Evolutionary conservation across 1,284 basidiomycete species (phyloP), one percentile per base, ranked within the genome.

Genomic region (Microbotryomycetes sp.): DNA sequence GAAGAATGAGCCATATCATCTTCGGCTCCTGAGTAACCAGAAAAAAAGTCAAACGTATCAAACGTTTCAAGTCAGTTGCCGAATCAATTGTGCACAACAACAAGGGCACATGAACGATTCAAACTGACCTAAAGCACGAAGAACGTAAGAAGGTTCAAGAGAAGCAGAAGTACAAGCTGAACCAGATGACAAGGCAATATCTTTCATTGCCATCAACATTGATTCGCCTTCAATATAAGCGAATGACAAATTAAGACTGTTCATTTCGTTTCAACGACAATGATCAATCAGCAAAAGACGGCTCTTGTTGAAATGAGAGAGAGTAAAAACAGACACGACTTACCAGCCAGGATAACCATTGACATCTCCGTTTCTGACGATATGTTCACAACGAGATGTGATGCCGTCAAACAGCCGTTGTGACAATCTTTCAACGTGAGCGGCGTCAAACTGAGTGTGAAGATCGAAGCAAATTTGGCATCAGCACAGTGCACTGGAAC

Each of bases 1-100:
- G 92, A 96, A 14, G 93, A 97, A 76, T 99, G 96, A 0, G 96
- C 96, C 88, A 97, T 97, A 74, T 97, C 96, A 76, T 99, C 96
- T 30, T 92, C 89, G 49, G 93, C 89, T 69, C 92, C 87, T 86
- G 62, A 1, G 3, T n/a, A n/a, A n/a, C n/a, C n/a, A n/a, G n/a
- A n/a, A n/a, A n/a, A n/a, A n/a, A n/a, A n/a, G n/a, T n/a, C n/a
- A n/a, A n/a, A n/a, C n/a, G n/a, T n/a, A n/a, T n/a, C n/a, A n/a
- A n/a, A n/a, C n/a, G n/a, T n/a, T n/a, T n/a, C n/a, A n/a, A n/a
- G n/a, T n/a, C n/a, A n/a, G n/a, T n/a, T n/a, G n/a, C 7, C 2
- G 29, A 28, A 7, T 3, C 6, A 28, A 23, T 6, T 26, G n/a
- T 42, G 12, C 36, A 42, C 36, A 19, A 12, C 36, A 12, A 12